Percentiles rank a stretch among this genome's conserved stretches.
Conservation (phyloP, 345 rosid species). For the Gossypium rotundifolium region DNA sequence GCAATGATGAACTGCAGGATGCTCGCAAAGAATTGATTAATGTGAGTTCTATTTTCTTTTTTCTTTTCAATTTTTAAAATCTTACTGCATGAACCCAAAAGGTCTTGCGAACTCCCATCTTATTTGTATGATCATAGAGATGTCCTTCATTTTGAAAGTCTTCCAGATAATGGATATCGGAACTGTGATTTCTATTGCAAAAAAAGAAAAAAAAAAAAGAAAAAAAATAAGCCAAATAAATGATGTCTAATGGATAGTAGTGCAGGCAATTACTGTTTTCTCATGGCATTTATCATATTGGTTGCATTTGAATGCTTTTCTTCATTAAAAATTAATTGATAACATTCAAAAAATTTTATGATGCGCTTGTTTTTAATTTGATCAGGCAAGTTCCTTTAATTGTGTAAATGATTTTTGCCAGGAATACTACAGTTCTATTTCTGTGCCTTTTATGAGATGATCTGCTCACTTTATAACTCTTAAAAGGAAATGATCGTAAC, state of each 20-base stretch:
- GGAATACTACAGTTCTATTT: neutral
- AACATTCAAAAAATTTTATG: neutral
- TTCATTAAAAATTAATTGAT: neutral
- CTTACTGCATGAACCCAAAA: neutral
- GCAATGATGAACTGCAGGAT: conserved; percentile 90
- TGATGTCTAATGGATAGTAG: neutral
- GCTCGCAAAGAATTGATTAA: conserved; percentile 79
- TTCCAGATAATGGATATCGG: neutral
- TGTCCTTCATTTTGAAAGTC: neutral
- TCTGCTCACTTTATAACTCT: neutral
- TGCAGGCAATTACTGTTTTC: neutral
- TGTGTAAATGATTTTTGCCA: neutral
- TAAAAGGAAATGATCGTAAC: neutral
- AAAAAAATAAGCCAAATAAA: neutral
- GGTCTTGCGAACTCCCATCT: neutral
- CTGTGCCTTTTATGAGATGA: neutral
- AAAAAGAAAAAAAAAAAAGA: neutral
- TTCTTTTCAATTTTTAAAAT: neutral
- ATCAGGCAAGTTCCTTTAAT: neutral
- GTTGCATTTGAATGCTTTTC: neutral
- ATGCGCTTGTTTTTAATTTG: neutral
- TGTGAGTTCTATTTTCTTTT: conserved; percentile 32
- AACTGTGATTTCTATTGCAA: neutral
- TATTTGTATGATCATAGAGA: neutral
- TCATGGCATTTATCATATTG: neutral